These are phyloP conservation scores for Russula griseocarnosa DNA, from an alignment of 768 basidiomycete genomes.

Conservation along the genomic window DNA sequence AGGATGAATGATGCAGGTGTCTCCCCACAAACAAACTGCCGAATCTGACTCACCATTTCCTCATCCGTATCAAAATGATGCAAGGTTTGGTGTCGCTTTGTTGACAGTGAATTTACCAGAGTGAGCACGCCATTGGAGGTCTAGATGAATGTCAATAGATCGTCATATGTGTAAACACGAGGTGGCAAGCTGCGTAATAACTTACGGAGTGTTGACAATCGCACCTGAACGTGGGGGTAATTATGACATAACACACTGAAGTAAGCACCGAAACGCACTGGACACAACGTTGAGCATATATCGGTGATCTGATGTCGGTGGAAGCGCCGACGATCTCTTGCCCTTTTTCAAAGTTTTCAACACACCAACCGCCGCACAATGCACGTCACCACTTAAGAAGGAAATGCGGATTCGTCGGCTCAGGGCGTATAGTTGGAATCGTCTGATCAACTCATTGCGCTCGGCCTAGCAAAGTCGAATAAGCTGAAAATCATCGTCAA, in stretches of 20 bases:
- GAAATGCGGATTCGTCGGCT: slow-evolving; percentile 64
- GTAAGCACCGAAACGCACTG: slow-evolving; percentile 44
- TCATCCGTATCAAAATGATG: slow-evolving; percentile 82
- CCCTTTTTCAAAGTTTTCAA: slow-evolving; percentile 60
- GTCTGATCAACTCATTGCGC: slow-evolving; percentile 81
- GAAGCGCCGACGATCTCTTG: slow-evolving; percentile 47
- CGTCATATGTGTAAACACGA: not conserved
- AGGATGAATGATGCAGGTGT: slow-evolving; percentile 1
- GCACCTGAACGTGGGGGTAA: slow-evolving; percentile 48
- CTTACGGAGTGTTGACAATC: slow-evolving; percentile 94
- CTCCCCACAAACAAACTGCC: not conserved
- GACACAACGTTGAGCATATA: slow-evolving; percentile 91
- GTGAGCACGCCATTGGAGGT: slow-evolving; percentile 66
- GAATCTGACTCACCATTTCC: slow-evolving; percentile 53
- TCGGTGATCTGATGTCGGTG: slow-evolving; percentile 61
- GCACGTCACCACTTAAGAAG: slow-evolving; percentile 91
- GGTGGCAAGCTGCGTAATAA: slow-evolving; percentile 24
- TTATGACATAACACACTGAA: not conserved
- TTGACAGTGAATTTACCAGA: slow-evolving; percentile 74
- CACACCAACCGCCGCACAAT: slow-evolving; percentile 80
- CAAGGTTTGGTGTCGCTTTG: slow-evolving; percentile 56
- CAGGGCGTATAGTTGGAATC: slow-evolving; percentile 69
- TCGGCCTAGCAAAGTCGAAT: slow-evolving; percentile 55
- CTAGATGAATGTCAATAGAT: slow-evolving; percentile 27
- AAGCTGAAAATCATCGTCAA: slow-evolving; percentile 3